These are phyloP conservation scores for Cyclotella cryptica DNA, from an alignment of 108 stramenopile genomes.

Conservation along the genomic window DNA sequence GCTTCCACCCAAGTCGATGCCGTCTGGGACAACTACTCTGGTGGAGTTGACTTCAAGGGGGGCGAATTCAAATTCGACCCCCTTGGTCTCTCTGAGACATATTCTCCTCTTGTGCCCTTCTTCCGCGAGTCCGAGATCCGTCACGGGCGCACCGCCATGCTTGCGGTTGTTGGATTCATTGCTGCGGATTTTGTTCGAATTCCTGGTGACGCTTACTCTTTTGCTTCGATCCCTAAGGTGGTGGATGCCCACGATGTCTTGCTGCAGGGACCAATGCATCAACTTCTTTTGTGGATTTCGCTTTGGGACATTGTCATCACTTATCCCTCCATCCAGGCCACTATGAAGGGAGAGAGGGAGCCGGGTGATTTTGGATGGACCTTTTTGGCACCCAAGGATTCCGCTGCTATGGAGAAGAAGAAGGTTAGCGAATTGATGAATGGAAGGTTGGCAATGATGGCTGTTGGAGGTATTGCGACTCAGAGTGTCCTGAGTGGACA, in stretches of 20 bases:
- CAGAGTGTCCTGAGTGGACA: slow-evolving; percentile 87
- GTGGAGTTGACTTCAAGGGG: slow-evolving; percentile 38
- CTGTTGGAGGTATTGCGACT: slow-evolving; percentile 90
- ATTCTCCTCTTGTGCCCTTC: slow-evolving; percentile 79
- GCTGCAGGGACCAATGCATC: slow-evolving; percentile 74
- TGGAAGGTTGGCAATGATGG: slow-evolving; percentile 94
- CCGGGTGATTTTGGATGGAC: slow-evolving; percentile 84
- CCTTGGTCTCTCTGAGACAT: slow-evolving; percentile 65
- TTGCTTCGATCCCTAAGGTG: slow-evolving; percentile 84
- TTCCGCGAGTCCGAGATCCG: slow-evolving; percentile 90
- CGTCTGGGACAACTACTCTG: slow-evolving; percentile 20
- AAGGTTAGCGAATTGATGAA: slow-evolving; percentile 85
- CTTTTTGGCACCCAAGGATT: slow-evolving; percentile 69
- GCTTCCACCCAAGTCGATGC: slow-evolving; percentile 15
- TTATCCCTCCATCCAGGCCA: slow-evolving; percentile 58
- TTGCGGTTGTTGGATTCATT: slow-evolving; percentile 87
- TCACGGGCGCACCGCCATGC: slow-evolving; percentile 90
- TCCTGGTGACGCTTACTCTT: slow-evolving; percentile 86
- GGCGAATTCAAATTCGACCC: slow-evolving; percentile 68
- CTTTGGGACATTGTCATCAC: slow-evolving; percentile 66
- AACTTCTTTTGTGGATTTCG: slow-evolving; percentile 80
- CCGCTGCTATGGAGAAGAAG: slow-evolving; percentile 69
- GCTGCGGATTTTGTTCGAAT: slow-evolving; percentile 87
- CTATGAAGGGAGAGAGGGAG: slow-evolving; percentile 73
- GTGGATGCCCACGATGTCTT: slow-evolving; percentile 87